These are phyloP conservation scores for Torulaspora maleeae DNA, from an alignment of 805 yeast genomes.

Conservation along the genomic window DNA sequence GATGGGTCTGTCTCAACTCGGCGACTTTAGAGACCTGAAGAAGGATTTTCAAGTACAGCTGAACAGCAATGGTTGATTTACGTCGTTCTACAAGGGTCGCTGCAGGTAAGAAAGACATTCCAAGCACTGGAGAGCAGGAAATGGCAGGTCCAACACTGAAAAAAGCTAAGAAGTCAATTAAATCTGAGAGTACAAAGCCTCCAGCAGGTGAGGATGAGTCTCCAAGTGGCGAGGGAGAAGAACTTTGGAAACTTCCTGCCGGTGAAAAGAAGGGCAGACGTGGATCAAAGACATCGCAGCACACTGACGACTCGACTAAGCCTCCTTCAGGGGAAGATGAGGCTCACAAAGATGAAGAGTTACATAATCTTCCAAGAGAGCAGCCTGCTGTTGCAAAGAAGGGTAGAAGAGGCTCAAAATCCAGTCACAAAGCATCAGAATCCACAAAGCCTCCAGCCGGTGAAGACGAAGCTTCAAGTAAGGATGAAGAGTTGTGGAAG, in stretches of 20 bases:
- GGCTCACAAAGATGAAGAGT: not conserved
- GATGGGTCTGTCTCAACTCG: not conserved
- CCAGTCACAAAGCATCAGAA: not conserved
- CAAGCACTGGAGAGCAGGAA: slow-evolving; percentile 3
- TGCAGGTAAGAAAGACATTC: slow-evolving; percentile 12
- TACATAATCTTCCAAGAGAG: slow-evolving; percentile 1
- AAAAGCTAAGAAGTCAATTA: slow-evolving; percentile 16
- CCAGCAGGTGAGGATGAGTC: slow-evolving; percentile 9
- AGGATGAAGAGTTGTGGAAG: slow-evolving; percentile 1
- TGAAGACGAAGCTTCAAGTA: slow-evolving; percentile 1
- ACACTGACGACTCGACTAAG: not conserved
- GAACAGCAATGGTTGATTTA: slow-evolving; percentile 18
- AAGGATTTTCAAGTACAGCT: not conserved
- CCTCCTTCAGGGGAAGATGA: slow-evolving; percentile 7
- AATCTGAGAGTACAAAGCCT: not conserved
- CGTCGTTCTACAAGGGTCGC: slow-evolving; percentile 34
- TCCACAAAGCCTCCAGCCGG: slow-evolving; percentile 3
- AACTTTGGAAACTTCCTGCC: slow-evolving; percentile 1
- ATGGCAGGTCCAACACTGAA: slow-evolving; percentile 18
- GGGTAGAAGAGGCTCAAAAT: slow-evolving; percentile 6
- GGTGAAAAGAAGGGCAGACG: not conserved
- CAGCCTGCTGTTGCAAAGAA: slow-evolving; percentile 11
- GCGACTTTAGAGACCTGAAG: not conserved
- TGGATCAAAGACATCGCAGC: not conserved
- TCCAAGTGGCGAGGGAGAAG: slow-evolving; percentile 9